These are phyloP conservation scores for Populus hybrid DNA, from an alignment of 441 rosid species.

Conservation along the genomic window DNA sequence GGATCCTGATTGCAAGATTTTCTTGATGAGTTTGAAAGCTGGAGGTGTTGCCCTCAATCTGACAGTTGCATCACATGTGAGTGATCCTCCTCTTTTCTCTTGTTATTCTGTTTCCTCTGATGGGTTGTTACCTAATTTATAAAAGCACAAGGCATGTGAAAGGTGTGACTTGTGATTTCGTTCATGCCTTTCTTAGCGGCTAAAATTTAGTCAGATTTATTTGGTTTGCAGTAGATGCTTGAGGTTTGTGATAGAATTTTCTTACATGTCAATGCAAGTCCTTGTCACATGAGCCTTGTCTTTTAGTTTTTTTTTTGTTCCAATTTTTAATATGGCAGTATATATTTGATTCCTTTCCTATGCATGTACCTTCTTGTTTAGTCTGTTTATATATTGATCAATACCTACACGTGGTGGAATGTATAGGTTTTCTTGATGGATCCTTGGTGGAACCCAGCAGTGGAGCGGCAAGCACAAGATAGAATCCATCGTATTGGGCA, in stretches of 20 bases:
- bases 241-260: neutral
- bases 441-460: constrained; percentile 99
- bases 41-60: constrained; percentile 96
- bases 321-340: neutral
- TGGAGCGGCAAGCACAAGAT: constrained; percentile 95
- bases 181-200: neutral
- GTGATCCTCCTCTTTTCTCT: constrained; percentile 21
- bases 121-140: neutral
- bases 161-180: neutral
- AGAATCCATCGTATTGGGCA: constrained; percentile 97
- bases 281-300: neutral
- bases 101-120: neutral
- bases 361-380: neutral
- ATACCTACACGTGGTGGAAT: neutral
- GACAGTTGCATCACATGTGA: constrained; percentile 94
- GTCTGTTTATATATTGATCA: neutral
- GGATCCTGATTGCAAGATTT: constrained; percentile 86
- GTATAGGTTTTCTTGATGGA: constrained; percentile 97
- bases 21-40: constrained; percentile 93
- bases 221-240: neutral
- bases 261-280: neutral
- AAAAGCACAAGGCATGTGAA: neutral
- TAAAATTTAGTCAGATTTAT: neutral
- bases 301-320: neutral
- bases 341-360: neutral